Base-by-base conservation (phyloP, 2,329 filamentous ascomycete species). In the Penicillium rolfsii region DNA sequence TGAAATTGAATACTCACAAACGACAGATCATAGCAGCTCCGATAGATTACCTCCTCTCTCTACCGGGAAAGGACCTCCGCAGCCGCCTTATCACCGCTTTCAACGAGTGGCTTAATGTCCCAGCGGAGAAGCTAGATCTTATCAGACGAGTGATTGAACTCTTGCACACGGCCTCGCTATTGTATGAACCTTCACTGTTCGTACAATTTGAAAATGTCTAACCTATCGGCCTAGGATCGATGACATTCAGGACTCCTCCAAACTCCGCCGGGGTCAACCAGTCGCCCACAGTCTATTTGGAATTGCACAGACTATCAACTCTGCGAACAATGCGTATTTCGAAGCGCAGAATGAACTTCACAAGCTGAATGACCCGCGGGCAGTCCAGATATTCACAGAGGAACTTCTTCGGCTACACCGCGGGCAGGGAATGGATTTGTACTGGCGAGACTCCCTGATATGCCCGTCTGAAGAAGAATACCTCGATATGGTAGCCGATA, bases 291-390 rank as follows among this genome's bases (percentile, higher is more conserved):
- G 82, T 74, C 92, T 96, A 69, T 96, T 93, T 72, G 92, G 92
- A 63, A 87, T 89, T 3, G 88, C 92, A 5, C 92, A 96, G 77
- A 95, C 91, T 46, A 95, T 96, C 78, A 96, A 96, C 77, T 90
- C 88, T 53, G 91, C 91, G 65, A 96, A 96, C 78, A 96, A 96
- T 77, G 86, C 94, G 61, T 96, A 95, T 81, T 95, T 96, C 74
- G 82, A 84, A 67, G 91, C 91, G 0, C 82, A 95, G 52, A 86
- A 89, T 67, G 90, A 94, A 76, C 80, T 96, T 9, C 83, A 88
- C 66, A 87, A 85, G 68, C 85, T 96, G 58, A 81, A 83, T 63
- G 92, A 91, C 73, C 86, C 87, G 1, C 81, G 83, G 40, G 85
- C 86, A 26, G 84, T 94, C 60, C 79, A 82, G 62, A 89, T 93